Evolutionary conservation across 495 filamentous ascomycete genomes (phyloP).

Genomic region (Immersiella caudata): DNA sequence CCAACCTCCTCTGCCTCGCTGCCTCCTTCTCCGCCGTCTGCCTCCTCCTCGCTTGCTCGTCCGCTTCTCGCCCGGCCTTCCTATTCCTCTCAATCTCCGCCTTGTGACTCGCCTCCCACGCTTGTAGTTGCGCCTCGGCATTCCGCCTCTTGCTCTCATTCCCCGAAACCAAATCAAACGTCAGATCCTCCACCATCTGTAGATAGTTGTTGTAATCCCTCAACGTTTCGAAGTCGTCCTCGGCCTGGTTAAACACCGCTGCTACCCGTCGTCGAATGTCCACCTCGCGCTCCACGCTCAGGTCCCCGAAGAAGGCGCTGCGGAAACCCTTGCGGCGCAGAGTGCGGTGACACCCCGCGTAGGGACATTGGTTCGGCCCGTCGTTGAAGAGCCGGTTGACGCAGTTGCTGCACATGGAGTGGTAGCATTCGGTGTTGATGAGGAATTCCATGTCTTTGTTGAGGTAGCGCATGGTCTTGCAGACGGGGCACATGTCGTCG

Average conservation of each 20-base stretch:
- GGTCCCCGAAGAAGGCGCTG: constrained; percentile 85
- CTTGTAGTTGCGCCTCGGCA: constrained; percentile 67
- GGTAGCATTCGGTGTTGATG: constrained; percentile 97
- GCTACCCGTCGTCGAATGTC: constrained; percentile 84
- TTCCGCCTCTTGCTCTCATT: constrained; percentile 62
- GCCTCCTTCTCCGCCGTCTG: constrained; percentile 52
- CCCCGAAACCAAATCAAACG: constrained; percentile 80
- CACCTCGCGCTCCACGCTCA: constrained; percentile 89
- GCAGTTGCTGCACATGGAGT: constrained; percentile 95
- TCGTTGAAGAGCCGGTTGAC: constrained; percentile 91
- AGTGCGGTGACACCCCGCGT: constrained; percentile 81
- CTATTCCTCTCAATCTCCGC: constrained; percentile 74
- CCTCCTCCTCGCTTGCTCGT: constrained; percentile 45
- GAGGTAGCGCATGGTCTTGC: constrained; percentile 92
- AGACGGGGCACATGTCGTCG: constrained; percentile 90
- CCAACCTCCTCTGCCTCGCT: constrained; percentile 59
- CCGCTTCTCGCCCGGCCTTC: constrained; percentile 61
- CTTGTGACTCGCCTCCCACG: constrained; percentile 69
- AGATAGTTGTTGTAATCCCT: constrained; percentile 90
- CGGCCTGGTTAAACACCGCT: constrained; percentile 79
- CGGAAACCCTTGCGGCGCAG: constrained; percentile 84
- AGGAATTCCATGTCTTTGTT: constrained; percentile 92
- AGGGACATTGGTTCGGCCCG: constrained; percentile 87
- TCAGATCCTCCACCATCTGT: constrained; percentile 86
- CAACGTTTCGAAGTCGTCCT: constrained; percentile 87